Evolutionary conservation across 2,329 filamentous ascomycete species (phyloP).

Genomic region (Metarhizium guizhouense): DNA sequence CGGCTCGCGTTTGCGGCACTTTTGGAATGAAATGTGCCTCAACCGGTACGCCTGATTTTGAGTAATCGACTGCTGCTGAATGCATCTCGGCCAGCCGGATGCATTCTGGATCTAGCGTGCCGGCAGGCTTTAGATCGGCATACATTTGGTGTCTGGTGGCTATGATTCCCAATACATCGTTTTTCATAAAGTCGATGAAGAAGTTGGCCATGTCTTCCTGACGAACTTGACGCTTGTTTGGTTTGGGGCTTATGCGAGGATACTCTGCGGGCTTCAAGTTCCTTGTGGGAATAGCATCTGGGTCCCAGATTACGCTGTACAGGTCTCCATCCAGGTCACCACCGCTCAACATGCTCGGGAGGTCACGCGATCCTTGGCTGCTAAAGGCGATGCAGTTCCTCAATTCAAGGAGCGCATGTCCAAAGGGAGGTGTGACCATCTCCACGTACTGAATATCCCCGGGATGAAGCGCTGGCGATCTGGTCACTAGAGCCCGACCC

Average conservation of each 20-base stretch:
- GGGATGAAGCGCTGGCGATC: conserved; percentile 74
- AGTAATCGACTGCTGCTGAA: conserved; percentile 67
- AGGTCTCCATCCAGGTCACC: conserved; percentile 80
- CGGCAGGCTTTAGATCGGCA: conserved; percentile 45
- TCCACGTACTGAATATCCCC: conserved; percentile 65
- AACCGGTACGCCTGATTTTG: conserved; percentile 61
- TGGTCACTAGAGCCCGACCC: conserved; percentile 54
- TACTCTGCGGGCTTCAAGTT: conserved; percentile 61
- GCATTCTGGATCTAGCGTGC: conserved; percentile 45
- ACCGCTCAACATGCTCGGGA: conserved; percentile 71
- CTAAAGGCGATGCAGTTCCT: conserved; percentile 75
- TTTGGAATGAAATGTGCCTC: conserved; percentile 34
- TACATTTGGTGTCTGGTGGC: conserved; percentile 55
- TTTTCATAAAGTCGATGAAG: conserved; percentile 70
- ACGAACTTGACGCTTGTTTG: conserved; percentile 53
- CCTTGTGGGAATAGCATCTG: conserved; percentile 30
- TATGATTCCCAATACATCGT: conserved; percentile 57
- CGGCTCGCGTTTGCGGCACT: conserved; percentile 33
- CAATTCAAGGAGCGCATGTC: conserved; percentile 52
- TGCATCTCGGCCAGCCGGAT: conserved; percentile 50
- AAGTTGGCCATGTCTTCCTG: conserved; percentile 65
- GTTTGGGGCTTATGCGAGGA: conserved; percentile 42
- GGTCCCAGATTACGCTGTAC: conserved; percentile 72
- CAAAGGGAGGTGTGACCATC: conserved; percentile 50
- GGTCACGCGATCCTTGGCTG: conserved; percentile 57